These are phyloP conservation scores for Chaetoceros tenuissimus DNA, from an alignment of 108 stramenopile species.

Conservation along the genomic window DNA sequence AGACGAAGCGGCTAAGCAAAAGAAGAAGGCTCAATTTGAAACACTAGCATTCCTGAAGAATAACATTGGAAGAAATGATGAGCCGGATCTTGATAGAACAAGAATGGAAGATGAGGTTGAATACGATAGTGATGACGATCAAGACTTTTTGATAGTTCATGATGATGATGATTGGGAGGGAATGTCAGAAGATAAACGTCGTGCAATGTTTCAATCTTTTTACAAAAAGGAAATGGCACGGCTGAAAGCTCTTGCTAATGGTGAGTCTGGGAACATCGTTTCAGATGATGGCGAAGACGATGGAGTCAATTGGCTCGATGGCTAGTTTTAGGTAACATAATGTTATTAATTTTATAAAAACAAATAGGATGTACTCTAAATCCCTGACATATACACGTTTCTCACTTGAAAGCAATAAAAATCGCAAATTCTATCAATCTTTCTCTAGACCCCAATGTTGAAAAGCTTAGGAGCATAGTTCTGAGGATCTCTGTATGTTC, in stretches of 20 bases:
- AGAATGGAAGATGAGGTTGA: conserved; percentile 16
- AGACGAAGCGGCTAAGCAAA: conserved; percentile 13
- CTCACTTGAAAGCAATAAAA: too few relatives aligned
- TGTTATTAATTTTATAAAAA: too few relatives aligned
- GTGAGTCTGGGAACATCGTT: conserved; percentile 9
- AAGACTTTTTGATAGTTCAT: conserved; percentile 40
- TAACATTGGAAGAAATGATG: conserved; percentile 57
- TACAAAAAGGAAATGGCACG: conserved; percentile 69
- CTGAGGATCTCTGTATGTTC: conserved; percentile 73
- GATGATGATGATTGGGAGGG: conserved; percentile 35
- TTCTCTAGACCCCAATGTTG: conserved; percentile 6
- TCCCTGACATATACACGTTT: too few relatives aligned
- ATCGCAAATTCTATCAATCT: not conserved
- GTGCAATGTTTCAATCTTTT: conserved; percentile 57
- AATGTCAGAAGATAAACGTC: conserved; percentile 57
- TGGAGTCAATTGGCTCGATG: conserved; percentile 35
- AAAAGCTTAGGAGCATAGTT: conserved; percentile 58
- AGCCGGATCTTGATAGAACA: conserved; percentile 41
- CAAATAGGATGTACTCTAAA: too few relatives aligned
- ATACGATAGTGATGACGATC: conserved; percentile 33
- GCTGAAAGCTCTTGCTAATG: conserved; percentile 28
- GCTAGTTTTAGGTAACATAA: conserved; percentile 2
- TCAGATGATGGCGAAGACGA: conserved; percentile 12
- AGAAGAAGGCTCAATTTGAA: conserved; percentile 1
- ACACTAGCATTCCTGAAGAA: conserved; percentile 53